phyloP scores from a whole-genome alignment of 129 eudicot genomes.

The Chrysanthemum lavandulifolium region DNA sequence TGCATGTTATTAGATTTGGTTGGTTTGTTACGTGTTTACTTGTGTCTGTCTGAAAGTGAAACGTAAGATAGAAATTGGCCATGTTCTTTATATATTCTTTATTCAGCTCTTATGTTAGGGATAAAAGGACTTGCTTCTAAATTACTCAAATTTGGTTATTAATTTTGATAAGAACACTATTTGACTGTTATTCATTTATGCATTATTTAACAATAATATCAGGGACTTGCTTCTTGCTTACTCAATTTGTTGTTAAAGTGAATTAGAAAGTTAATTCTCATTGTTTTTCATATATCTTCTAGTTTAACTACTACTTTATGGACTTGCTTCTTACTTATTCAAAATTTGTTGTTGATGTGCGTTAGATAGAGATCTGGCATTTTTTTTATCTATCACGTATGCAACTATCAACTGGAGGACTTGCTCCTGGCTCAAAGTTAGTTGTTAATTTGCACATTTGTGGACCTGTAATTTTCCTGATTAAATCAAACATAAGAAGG shows the following conservation, averaged over 20 bases:
- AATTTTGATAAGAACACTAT: conserved; percentile 4
- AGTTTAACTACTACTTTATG: neutral
- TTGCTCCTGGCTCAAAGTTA: neutral
- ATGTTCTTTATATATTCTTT: too few species aligned
- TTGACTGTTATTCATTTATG: neutral
- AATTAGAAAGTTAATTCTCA: conserved; percentile 14
- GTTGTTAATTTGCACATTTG: conserved; percentile 6
- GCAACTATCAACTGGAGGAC: neutral
- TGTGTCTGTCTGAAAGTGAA: too few species aligned
- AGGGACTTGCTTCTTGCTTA: conserved; percentile 11
- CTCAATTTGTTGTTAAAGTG: conserved; percentile 12
- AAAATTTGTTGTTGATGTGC: neutral
- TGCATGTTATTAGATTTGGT: too few species aligned
- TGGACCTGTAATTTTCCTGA: conserved; percentile 4
- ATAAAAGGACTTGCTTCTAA: neutral
- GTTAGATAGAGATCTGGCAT: neutral
- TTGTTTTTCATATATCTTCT: neutral
- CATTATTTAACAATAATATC: neutral
- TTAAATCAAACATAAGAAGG: conserved; percentile 12
- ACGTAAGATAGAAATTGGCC: too few species aligned
- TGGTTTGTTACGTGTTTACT: too few species aligned
- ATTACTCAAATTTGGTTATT: neutral
- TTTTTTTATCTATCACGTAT: neutral
- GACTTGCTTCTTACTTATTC: conserved; percentile 15
- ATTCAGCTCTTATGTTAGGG: too few species aligned